Base-by-base conservation (phyloP, 2,329 filamentous ascomycete species). In the Aphanocladium album region DNA sequence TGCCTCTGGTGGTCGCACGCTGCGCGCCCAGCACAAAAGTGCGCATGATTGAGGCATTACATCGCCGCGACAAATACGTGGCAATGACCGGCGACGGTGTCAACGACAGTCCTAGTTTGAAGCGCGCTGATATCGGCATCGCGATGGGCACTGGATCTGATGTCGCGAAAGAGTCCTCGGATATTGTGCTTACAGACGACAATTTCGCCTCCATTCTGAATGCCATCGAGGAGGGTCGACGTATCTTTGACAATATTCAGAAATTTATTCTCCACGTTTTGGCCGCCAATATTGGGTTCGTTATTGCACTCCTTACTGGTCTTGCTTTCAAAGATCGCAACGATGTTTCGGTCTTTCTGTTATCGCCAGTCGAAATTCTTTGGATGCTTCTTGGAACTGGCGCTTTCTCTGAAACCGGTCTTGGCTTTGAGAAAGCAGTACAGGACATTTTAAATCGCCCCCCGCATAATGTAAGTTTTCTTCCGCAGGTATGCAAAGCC, bases 301-400 rank as follows among this genome's bases (percentile, higher is more conserved):
- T 87, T 1, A 80, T 82, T 58, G 84, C 83, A 0, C 77, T 91
- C 9, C 81, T 91, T 8, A 82, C 89, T 45, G 87, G 88, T 39
- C 78, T 91, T 2, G 83, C 78, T 0, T 90, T 89, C 76, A 89
- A 90, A 72, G 88, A 90, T 66, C 64, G 70, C 0, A 76, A 76
- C n/a, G 76, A 79, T 2, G 77, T 88, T 27, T 90, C 87, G 0
- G 84, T 90, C 14, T 90, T 90, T 70, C 86, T 87, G 0, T 78
- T 90, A 14, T 80, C 86, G 0, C 88, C 88, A 0, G 84, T 90
- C 14, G 85, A 90, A 64, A 89, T 90, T 63, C 79, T 91, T 33
- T 90, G 86, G 86, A 86, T 90, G 69, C 87, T 90, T 68, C 88
- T 90, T 81, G 83, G 89, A 56, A 90, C 87, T 0, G 88, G 85